These are phyloP conservation scores for Mantamonas sphyraenae DNA, from an alignment of 78 protist genomes.

Conservation along the genomic window DNA sequence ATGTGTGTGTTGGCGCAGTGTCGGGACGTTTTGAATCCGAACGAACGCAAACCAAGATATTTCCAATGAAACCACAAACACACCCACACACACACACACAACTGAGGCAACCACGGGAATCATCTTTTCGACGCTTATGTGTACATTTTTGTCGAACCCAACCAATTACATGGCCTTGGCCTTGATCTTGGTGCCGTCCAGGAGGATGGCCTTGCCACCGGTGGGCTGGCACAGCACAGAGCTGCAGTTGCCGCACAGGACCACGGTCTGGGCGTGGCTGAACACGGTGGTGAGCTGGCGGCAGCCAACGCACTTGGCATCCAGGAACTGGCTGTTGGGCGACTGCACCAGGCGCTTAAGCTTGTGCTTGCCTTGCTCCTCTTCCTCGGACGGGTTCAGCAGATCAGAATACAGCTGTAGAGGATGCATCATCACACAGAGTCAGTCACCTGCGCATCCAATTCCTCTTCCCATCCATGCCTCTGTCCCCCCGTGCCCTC, in stretches of 20 bases:
- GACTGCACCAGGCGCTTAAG: slow-evolving; percentile 94
- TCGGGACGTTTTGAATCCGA: no score
- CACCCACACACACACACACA: no score
- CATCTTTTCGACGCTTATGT: no score
- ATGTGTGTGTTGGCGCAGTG: no score
- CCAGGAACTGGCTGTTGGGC: slow-evolving; percentile 97
- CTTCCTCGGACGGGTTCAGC: slow-evolving; percentile 79
- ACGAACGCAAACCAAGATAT: no score
- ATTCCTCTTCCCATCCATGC: no score
- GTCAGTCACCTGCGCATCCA: no score
- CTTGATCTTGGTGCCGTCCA: slow-evolving; percentile 64
- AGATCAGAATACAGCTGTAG: slow-evolving; percentile 60
- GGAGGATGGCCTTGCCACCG: slow-evolving; percentile 94
- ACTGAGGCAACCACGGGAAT: no score
- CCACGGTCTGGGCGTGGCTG: slow-evolving; percentile 92
- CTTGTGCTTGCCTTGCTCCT: slow-evolving; percentile 88
- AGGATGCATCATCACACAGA: no score
- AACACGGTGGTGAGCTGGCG: slow-evolving; percentile 47
- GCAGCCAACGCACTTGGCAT: slow-evolving; percentile 95
- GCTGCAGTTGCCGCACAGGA: slow-evolving; percentile 87
- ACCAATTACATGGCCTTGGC: not conserved
- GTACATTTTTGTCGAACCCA: no score
- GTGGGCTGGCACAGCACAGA: slow-evolving; percentile 95
- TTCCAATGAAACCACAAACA: no score
- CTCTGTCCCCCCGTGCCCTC: no score